Base-by-base conservation (phyloP, 331 rosid species). In the Malus hybrid region DNA sequence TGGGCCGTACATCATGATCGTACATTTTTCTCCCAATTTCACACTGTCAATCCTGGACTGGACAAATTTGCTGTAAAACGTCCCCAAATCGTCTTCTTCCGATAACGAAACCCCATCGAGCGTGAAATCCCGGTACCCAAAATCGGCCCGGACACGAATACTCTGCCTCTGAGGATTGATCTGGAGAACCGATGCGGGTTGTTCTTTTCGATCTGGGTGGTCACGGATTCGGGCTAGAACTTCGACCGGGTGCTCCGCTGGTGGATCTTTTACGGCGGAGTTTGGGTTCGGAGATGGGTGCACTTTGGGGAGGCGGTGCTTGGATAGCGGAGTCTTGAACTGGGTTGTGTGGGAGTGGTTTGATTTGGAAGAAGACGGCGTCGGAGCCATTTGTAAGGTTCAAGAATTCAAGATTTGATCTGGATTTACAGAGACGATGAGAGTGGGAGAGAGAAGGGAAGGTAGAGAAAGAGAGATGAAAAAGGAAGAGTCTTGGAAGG, bases 1-100 rank as follows among this genome's bases (percentile, higher is more conserved):
- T 0, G 99, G 99, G 1, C 97, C 97, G 48, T 95, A 95, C 99
- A 90, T 95, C 99, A 95, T 95, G 18, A 95, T 78, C 16, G 99
- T 95, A 29, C 97, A 95, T 71, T 95, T 95, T 71, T 95, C 97
- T 6, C 99, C 99, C 44, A 88, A 54, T 63, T 86, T 91, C 57
- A 95, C 96, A 1, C 93, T 89, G 54, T 79, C 80, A 32, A 95
- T 88, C 85, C 99, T 90, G 2, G 99, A 91, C 69, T 83, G 80
- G n/a, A 95, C 97, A 52, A 87, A 95, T 12, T 89, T 90, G 65
- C 84, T 81, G 64, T 92, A 95, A 33, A 95, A 95, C 6, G 64
- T 50, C 42, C 87, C 96, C 11, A 95, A 73, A 48, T 89, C 93
- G 69, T 95, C 97, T 19, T 89, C 92, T 75, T 95, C 97, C 28